phyloP scores from a whole-genome alignment of 2,329 filamentous ascomycete species.

The Colletotrichum sp. region DNA sequence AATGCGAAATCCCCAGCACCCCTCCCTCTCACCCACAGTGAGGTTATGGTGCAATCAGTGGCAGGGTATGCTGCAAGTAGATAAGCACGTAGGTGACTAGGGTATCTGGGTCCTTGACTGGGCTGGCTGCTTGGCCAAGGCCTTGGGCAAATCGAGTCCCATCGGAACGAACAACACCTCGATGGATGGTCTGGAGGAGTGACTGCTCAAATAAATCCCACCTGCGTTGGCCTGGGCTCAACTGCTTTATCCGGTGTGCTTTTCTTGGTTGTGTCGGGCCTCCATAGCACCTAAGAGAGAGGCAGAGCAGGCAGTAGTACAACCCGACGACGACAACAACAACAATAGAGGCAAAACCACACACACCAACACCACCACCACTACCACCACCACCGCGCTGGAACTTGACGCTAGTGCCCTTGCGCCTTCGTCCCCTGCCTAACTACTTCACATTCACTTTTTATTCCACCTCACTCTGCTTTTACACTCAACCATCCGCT shows the following conservation, averaged over 20 bases:
- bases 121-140: background rate
- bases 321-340: background rate
- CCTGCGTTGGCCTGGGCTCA: background rate
- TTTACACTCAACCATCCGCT: background rate
- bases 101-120: background rate
- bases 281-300: background rate
- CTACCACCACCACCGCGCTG: background rate
- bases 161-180: background rate
- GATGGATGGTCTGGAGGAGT: background rate
- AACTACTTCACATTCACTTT: background rate
- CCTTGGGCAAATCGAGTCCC: background rate
- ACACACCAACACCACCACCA: background rate
- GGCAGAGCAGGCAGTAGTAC: background rate
- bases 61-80: background rate
- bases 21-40: background rate
- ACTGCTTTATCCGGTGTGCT: background rate
- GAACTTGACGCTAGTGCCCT: background rate
- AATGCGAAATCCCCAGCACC: background rate
- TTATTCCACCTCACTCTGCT: background rate
- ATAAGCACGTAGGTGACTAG: background rate
- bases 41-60: background rate
- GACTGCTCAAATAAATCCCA: background rate
- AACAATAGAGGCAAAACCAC: background rate
- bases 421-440: background rate
- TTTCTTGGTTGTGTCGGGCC: background rate